Evolutionary conservation across 371 early-diverging fungal genomes (phyloP).

Genomic region (Blakeslea trispora): DNA sequence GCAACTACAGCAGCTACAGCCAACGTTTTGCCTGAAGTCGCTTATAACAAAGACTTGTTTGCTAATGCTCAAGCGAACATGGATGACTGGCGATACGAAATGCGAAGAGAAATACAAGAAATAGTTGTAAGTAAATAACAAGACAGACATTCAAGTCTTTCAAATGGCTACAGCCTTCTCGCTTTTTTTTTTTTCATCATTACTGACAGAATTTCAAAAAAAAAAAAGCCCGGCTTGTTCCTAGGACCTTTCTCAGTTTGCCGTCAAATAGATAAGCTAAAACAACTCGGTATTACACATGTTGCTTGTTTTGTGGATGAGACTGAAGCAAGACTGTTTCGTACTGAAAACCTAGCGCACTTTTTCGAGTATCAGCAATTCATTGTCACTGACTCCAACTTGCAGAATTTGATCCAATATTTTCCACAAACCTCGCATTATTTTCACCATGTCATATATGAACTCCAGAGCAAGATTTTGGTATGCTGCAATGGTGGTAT

Average conservation of each 20-base stretch:
- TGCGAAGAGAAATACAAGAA: constrained; percentile 84
- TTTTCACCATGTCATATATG: constrained; percentile 54
- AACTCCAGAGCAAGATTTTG: constrained; percentile 62
- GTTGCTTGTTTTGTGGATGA: constrained; percentile 73
- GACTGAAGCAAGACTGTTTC: constrained; percentile 54
- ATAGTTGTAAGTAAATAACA: constrained; percentile 54
- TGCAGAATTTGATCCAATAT: constrained; percentile 76
- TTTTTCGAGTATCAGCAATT: constrained; percentile 42
- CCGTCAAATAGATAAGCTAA: constrained; percentile 55
- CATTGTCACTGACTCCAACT: constrained; percentile 62
- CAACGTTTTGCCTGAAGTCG: neutral
- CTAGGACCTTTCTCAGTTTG: constrained; percentile 82
- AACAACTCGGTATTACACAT: constrained; percentile 67
- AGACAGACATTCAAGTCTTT: neutral
- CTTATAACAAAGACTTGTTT: constrained; percentile 9
- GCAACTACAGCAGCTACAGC: neutral
- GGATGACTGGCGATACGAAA: constrained; percentile 75
- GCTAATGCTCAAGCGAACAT: constrained; percentile 27
- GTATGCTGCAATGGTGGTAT: constrained; percentile 89
- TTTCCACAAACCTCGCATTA: constrained; percentile 66
- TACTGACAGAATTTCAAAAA: neutral
- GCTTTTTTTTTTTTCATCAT: neutral
- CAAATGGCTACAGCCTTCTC: neutral
- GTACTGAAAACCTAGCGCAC: constrained; percentile 21
- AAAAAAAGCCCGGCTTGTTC: constrained; percentile 61